These are phyloP conservation scores for Escovopsis sp. DNA, from an alignment of 2,329 filamentous ascomycete species.

Conservation along the genomic window DNA sequence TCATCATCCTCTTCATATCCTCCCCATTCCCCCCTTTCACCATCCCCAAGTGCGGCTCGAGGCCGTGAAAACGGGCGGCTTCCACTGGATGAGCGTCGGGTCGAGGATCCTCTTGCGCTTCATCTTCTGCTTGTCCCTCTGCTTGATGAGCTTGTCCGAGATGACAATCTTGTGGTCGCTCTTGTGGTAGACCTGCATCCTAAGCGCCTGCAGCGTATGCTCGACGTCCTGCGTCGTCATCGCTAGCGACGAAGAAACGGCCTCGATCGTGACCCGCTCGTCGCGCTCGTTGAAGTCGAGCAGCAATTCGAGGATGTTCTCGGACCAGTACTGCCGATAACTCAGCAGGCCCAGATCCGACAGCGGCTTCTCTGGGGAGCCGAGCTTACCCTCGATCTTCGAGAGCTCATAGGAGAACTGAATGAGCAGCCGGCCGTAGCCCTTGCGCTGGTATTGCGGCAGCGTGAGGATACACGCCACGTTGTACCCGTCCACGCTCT, in stretches of 20 bases:
- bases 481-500: constrained; percentile 93
- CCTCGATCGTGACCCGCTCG: constrained; percentile 69
- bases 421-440: constrained; percentile 83
- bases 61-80: constrained; percentile 86
- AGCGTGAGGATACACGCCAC: constrained; percentile 94
- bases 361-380: constrained; percentile 90
- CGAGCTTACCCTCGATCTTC: constrained; percentile 87
- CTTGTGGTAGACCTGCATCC: constrained; percentile 92
- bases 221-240: constrained; percentile 98
- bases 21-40: too few species aligned
- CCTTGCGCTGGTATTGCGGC: constrained; percentile 90
- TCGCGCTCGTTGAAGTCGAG: constrained; percentile 53
- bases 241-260: constrained; percentile 60
- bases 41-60: constrained; percentile 90
- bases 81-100: constrained; percentile 73
- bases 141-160: constrained; percentile 65
- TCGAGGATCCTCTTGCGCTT: constrained; percentile 70
- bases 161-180: constrained; percentile 93
- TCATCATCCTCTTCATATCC: not conserved
- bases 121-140: constrained; percentile 62
- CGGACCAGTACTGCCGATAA: constrained; percentile 95
- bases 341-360: constrained; percentile 85
- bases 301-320: constrained; percentile 81
- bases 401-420: constrained; percentile 96
- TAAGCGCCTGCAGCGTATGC: constrained; percentile 82